Percentiles rank a stretch among this genome's conserved stretches.
phyloP scores from a whole-genome alignment of 306 rosid genomes.

The Amphicarpaea edgeworthii region DNA sequence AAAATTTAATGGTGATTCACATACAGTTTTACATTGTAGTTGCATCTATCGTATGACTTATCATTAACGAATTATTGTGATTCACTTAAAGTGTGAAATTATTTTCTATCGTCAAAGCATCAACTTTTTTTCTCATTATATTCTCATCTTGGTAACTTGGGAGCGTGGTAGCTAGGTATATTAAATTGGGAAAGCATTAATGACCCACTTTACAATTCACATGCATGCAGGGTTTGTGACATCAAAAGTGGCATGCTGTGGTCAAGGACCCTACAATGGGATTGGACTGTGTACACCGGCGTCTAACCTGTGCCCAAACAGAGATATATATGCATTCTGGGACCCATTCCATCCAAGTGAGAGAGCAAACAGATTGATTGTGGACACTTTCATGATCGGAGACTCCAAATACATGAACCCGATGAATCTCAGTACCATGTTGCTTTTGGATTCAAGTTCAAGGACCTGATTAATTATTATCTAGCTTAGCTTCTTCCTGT shows the following conservation, averaged over 20 bases:
- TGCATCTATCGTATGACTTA: too few relatives aligned
- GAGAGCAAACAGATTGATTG: conserved; percentile 58
- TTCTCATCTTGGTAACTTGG: too few relatives aligned
- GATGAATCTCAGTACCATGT: conserved; percentile 61
- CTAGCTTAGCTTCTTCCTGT: conserved; percentile 16
- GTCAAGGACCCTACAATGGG: conserved; percentile 66
- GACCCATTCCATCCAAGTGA: conserved; percentile 65
- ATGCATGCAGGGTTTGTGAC: conserved; percentile 57
- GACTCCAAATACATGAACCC: conserved; percentile 56
- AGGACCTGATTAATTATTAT: conserved; percentile 2
- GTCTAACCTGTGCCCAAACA: conserved; percentile 60
- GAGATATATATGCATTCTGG: conserved; percentile 57
- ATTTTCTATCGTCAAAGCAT: too few relatives aligned
- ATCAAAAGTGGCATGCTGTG: conserved; percentile 66
- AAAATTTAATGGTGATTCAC: too few relatives aligned
- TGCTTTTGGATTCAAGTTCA: conserved; percentile 57
- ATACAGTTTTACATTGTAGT: too few relatives aligned
- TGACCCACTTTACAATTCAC: not conserved
- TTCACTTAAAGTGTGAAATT: too few relatives aligned
- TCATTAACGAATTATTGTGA: too few relatives aligned
- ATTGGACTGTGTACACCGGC: conserved; percentile 56
- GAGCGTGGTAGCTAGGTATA: not conserved
- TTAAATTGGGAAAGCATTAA: not conserved
- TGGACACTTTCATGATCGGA: conserved; percentile 55
- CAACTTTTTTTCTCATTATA: too few relatives aligned